Conservation (phyloP, 1,284 basidiomycete species). For the Irpex sp. region DNA sequence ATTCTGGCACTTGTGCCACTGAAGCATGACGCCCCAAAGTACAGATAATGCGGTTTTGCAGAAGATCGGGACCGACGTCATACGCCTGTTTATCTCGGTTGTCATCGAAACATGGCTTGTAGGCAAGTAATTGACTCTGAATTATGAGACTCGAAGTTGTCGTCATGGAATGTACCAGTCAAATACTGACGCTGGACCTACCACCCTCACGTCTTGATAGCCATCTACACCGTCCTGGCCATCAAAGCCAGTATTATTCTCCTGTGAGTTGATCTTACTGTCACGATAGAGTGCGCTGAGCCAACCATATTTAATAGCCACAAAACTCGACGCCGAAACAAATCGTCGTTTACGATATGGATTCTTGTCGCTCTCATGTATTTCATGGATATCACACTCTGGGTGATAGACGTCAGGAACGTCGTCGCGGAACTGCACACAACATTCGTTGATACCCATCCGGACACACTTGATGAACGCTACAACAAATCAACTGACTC, state of each 20-base stretch:
- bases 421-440: constrained; percentile 8
- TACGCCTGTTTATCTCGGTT: constrained; percentile 9
- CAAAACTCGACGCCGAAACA: constrained; percentile 1
- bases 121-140: too few species aligned
- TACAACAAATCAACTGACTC: constrained; percentile 3
- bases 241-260: neutral
- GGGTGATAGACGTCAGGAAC: constrained; percentile 16
- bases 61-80: constrained; percentile 10
- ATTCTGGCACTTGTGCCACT: too few species aligned
- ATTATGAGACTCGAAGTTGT: too few species aligned
- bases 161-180: too few species aligned
- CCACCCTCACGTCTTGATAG: neutral
- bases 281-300: too few species aligned
- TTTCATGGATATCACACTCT: constrained; percentile 11
- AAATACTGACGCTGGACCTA: too few species aligned
- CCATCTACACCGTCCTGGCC: neutral
- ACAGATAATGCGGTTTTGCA: constrained; percentile 4
- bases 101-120: constrained; percentile 10
- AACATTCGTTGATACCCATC: constrained; percentile 2
- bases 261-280: too few species aligned
- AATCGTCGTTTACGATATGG: constrained; percentile 4
- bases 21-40: too few species aligned
- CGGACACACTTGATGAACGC: constrained; percentile 4
- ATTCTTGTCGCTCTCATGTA: constrained; percentile 12
- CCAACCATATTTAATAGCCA: too few species aligned